Conservation (phyloP, 306 rosid genomes). For the Quillaja saponaria region DNA sequence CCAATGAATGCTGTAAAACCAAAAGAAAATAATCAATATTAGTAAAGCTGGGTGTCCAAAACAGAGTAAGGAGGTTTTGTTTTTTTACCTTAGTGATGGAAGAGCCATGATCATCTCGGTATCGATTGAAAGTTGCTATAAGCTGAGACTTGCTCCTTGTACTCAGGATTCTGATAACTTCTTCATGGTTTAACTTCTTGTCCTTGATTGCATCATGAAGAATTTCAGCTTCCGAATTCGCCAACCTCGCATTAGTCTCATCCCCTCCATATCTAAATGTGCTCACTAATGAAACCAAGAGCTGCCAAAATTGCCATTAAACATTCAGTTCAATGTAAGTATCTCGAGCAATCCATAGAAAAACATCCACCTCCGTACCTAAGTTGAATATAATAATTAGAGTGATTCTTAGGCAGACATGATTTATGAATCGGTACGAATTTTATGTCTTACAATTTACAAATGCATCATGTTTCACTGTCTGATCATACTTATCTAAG, state of each 20-base stretch:
- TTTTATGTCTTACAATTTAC: no score
- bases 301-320: slow-evolving; percentile 37
- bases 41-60: neutral
- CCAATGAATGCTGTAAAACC: slow-evolving; percentile 53
- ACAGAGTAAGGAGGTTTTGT: neutral
- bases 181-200: slow-evolving; percentile 55
- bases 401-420: no score
- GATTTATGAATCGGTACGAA: no score
- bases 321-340: neutral
- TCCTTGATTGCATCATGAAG: slow-evolving; percentile 72
- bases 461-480: no score
- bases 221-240: slow-evolving; percentile 62
- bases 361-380: no score
- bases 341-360: neutral
- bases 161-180: slow-evolving; percentile 61
- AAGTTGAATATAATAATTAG: no score
- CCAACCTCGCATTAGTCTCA: slow-evolving; percentile 47
- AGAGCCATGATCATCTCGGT: slow-evolving; percentile 53
- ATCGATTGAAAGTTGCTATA: slow-evolving; percentile 58
- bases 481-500: no score
- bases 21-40: no score
- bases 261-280: slow-evolving; percentile 49
- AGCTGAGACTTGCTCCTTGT: slow-evolving; percentile 71
- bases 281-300: slow-evolving; percentile 52
- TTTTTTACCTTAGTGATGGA: slow-evolving; percentile 63